These are phyloP conservation scores for Talaromyces marneffei DNA, from an alignment of 2,329 filamentous ascomycete genomes.

Conservation along the genomic window DNA sequence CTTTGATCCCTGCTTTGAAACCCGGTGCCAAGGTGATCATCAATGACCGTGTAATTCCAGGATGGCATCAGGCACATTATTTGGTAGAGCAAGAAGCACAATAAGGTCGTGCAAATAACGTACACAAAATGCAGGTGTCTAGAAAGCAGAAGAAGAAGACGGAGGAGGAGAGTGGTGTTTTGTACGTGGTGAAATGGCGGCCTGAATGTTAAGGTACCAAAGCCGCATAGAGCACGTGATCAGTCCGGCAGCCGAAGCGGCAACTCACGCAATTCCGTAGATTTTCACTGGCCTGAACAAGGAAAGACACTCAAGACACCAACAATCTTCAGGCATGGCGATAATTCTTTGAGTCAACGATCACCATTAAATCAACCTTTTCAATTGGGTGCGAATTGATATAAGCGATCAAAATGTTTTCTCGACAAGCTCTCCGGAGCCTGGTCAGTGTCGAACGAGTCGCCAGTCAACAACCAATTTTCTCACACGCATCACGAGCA, in stretches of 20 bases:
- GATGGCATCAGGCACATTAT: neutral
- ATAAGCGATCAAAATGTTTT: conserved; percentile 27
- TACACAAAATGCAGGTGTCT: too few relatives aligned
- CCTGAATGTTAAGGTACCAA: neutral
- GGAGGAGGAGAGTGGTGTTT: too few relatives aligned
- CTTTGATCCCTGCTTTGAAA: neutral
- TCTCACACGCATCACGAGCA: conserved; percentile 31
- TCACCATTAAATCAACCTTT: neutral
- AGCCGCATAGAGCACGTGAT: conserved; percentile 22
- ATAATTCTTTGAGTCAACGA: conserved; percentile 3
- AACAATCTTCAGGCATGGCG: neutral
- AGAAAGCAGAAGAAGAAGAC: too few relatives aligned
- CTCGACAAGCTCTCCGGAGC: conserved; percentile 29
- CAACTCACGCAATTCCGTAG: conserved; percentile 23
- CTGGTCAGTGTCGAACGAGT: conserved; percentile 24
- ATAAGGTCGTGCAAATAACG: too few relatives aligned
- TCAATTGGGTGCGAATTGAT: neutral
- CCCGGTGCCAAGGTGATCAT: neutral
- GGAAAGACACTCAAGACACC: neutral
- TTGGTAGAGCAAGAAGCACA: neutral
- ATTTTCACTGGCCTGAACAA: conserved; percentile 29
- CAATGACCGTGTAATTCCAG: neutral
- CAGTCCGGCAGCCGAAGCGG: conserved; percentile 22
- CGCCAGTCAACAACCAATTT: conserved; percentile 11
- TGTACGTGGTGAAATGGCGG: too few relatives aligned